Percentiles rank a stretch among this genome's conserved stretches.
Conservation (phyloP, 169 alveolate species). For the Pseudocohnilembus persalinus region DNA sequence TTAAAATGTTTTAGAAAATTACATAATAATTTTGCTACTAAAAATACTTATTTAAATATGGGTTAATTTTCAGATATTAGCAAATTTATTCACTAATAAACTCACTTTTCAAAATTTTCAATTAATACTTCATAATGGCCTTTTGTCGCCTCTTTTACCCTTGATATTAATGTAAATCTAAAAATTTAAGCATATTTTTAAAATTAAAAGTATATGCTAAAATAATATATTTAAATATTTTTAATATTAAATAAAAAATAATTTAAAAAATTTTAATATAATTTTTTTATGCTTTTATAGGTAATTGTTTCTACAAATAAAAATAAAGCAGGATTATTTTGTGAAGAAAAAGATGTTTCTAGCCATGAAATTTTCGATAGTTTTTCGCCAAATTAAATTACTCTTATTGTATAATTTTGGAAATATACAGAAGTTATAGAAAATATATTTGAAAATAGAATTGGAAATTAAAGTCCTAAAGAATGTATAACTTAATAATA, state of each 20-base stretch:
- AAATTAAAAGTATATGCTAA: not conserved
- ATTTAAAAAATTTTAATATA: no score
- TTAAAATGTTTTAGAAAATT: not conserved
- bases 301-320: not conserved
- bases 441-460: not conserved
- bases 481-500: not conserved
- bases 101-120: not conserved
- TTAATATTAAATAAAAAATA: no score
- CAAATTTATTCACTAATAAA: not conserved
- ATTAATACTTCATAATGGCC: not conserved
- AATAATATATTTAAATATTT: no score
- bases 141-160: not conserved
- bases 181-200: no score
- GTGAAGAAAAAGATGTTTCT: not conserved
- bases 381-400: not conserved
- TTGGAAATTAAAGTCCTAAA: no score
- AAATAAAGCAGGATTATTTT: not conserved
- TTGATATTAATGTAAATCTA: no score
- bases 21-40: not conserved
- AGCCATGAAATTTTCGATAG: not conserved
- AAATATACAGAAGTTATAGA: not conserved
- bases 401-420: not conserved
- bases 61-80: no score
- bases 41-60: not conserved
- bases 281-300: no score